Evolutionary conservation across 371 early-diverging fungal species (phyloP).

Genomic region (Syncephalis fuscata): DNA sequence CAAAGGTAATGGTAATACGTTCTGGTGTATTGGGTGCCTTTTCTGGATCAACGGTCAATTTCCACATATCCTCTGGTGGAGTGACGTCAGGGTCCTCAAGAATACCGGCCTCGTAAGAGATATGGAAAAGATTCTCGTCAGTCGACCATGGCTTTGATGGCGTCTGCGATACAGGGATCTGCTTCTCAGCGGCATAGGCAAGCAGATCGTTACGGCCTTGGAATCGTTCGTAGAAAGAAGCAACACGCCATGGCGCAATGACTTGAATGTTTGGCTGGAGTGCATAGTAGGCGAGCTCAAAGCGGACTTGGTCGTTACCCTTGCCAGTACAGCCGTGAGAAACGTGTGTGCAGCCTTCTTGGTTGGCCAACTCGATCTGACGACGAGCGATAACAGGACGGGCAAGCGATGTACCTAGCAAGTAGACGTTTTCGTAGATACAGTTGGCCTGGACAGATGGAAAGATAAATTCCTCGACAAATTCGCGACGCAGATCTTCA

Average conservation of each 20-base stretch:
- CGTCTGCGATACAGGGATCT: constrained; percentile 89
- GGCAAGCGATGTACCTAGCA: constrained; percentile 92
- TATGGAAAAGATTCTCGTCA: constrained; percentile 98
- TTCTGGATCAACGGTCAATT: constrained; percentile 86
- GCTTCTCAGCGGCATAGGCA: constrained; percentile 79
- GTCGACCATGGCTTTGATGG: constrained; percentile 95
- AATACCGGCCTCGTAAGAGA: constrained; percentile 94
- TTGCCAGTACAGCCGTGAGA: constrained; percentile 98
- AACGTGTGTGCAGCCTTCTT: constrained; percentile 82
- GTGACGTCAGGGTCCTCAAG: constrained; percentile 87
- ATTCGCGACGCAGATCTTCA: constrained; percentile 85
- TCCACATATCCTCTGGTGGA: constrained; percentile 96
- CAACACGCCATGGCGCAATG: constrained; percentile 90
- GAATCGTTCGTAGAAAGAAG: constrained; percentile 86
- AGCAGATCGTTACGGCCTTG: constrained; percentile 84
- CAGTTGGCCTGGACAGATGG: constrained; percentile 90
- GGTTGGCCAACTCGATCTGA: constrained; percentile 82
- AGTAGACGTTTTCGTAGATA: constrained; percentile 87
- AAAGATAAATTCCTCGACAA: constrained; percentile 84
- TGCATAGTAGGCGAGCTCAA: constrained; percentile 94
- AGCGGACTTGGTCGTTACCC: constrained; percentile 98
- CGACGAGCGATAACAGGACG: constrained; percentile 88
- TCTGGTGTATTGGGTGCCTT: constrained; percentile 92
- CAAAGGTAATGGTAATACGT: constrained; percentile 77
- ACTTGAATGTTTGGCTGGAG: constrained; percentile 84